Conservation (phyloP, 2,329 filamentous ascomycete species). For the Alternaria incomplexa region DNA sequence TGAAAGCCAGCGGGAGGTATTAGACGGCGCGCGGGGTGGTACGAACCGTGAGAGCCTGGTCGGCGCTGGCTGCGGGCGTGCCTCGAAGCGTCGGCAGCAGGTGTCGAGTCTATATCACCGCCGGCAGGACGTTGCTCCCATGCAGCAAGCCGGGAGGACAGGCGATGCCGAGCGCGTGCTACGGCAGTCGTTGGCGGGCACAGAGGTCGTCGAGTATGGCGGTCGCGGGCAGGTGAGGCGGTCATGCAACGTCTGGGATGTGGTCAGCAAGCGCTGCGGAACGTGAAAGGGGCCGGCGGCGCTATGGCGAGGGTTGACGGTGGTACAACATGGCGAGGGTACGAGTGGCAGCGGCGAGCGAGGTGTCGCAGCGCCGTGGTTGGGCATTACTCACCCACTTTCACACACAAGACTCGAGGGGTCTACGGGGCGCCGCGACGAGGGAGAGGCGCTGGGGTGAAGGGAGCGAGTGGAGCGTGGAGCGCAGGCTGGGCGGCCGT, state of each 20-base stretch:
- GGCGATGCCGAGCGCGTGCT: conserved; percentile 29
- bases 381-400: conserved; percentile 37
- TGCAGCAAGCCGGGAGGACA: conserved; percentile 27
- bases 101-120: conserved; percentile 31
- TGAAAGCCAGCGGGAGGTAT: conserved; percentile 17
- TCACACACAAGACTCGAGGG: neutral
- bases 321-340: conserved; percentile 43
- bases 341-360: conserved; percentile 42
- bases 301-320: conserved; percentile 42
- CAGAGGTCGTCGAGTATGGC: neutral
- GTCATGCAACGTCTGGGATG: conserved; percentile 32
- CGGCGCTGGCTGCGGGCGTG: conserved; percentile 38
- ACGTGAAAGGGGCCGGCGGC: conserved; percentile 35
- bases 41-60: conserved; percentile 43
- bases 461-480: neutral
- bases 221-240: conserved; percentile 20
- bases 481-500: conserved; percentile 22
- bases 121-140: conserved; percentile 20
- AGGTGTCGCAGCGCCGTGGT: conserved; percentile 24
- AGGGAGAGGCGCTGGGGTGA: neutral
- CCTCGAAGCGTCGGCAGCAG: conserved; percentile 37
- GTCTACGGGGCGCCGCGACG: neutral
- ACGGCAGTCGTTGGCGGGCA: conserved; percentile 8
- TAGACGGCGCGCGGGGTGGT: conserved; percentile 36
- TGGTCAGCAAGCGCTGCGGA: conserved; percentile 38